Conservation (phyloP, 805 yeast species). For the Komagataella kurtzmanii region DNA sequence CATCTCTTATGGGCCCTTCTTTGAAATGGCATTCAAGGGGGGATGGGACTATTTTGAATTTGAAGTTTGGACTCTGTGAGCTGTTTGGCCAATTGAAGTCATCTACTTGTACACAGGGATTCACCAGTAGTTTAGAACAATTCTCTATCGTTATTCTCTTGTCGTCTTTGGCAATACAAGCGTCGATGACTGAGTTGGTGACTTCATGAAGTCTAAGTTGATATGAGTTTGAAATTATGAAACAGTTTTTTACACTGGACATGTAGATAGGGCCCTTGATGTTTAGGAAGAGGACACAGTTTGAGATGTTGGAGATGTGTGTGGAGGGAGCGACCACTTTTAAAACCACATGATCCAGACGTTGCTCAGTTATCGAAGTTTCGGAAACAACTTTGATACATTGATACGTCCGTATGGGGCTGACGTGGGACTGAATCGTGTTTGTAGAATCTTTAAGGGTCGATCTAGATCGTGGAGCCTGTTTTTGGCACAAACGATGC, state of each 20-base stretch:
- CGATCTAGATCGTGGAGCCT: not conserved
- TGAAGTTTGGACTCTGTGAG: constrained; percentile 9
- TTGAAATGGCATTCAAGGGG: not conserved
- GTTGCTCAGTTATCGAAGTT: not conserved
- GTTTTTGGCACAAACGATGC: not conserved
- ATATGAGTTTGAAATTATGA: constrained; percentile 9
- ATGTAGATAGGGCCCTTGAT: constrained; percentile 11
- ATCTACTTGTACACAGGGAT: constrained; percentile 9
- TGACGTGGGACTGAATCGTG: not conserved
- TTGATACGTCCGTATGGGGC: not conserved
- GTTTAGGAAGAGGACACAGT: constrained; percentile 6
- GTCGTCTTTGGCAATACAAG: constrained; percentile 2
- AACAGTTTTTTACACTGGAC: constrained; percentile 5
- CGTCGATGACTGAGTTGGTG: constrained; percentile 3
- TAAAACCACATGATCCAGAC: not conserved
- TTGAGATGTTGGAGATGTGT: constrained; percentile 7
- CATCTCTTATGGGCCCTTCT: not conserved
- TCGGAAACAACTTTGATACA: not conserved
- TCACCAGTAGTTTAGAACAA: constrained; percentile 5
- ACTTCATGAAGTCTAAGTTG: constrained; percentile 15
- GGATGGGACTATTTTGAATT: not conserved
- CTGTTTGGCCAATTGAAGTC: constrained; percentile 15
- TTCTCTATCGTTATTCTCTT: constrained; percentile 14
- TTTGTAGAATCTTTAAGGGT: not conserved
- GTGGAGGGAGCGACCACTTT: constrained; percentile 7